phyloP scores from a whole-genome alignment of 2,329 filamentous ascomycete species.

The Thielaviopsis musarum region DNA sequence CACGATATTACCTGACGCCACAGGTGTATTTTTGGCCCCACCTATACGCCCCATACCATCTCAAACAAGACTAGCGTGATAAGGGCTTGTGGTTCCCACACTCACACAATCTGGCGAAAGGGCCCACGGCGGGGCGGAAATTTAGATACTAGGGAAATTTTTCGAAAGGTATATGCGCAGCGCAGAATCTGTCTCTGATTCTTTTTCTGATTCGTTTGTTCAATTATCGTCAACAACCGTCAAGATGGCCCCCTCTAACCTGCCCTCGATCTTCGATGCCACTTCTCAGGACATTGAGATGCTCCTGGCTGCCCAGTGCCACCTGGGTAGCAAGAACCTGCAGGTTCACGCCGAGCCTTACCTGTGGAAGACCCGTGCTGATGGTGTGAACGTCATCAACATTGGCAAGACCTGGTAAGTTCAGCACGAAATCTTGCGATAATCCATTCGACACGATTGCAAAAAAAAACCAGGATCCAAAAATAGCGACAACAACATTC shows the following conservation, averaged over 20 bases:
- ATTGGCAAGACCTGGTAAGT: slow-evolving; percentile 98
- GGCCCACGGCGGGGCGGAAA: slow-evolving; percentile 9
- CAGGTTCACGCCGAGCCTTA: slow-evolving; percentile 99
- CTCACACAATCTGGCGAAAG: slow-evolving; percentile 11
- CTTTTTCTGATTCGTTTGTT: slow-evolving; percentile 15
- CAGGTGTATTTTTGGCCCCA: neutral
- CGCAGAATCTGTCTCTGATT: slow-evolving; percentile 20
- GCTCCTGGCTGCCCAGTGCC: slow-evolving; percentile 91
- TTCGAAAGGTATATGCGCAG: slow-evolving; percentile 22
- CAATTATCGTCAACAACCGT: slow-evolving; percentile 26
- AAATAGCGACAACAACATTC: slow-evolving; percentile 6
- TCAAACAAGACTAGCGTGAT: slow-evolving; percentile 5
- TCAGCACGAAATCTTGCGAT: neutral
- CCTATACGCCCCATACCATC: neutral
- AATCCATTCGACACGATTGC: neutral
- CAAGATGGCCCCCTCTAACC: slow-evolving; percentile 91
- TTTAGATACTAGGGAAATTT: slow-evolving; percentile 16
- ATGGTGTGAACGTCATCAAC: slow-evolving; percentile 98
- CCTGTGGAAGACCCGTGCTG: slow-evolving; percentile 98
- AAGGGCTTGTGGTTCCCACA: slow-evolving; percentile 17
- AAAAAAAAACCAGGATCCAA: neutral
- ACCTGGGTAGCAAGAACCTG: slow-evolving; percentile 97
- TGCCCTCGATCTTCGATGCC: slow-evolving; percentile 90
- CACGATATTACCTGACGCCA: neutral
- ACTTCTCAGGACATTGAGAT: slow-evolving; percentile 98